Conservation (phyloP, 108 stramenopile species). For the Cyclotella cryptica region DNA sequence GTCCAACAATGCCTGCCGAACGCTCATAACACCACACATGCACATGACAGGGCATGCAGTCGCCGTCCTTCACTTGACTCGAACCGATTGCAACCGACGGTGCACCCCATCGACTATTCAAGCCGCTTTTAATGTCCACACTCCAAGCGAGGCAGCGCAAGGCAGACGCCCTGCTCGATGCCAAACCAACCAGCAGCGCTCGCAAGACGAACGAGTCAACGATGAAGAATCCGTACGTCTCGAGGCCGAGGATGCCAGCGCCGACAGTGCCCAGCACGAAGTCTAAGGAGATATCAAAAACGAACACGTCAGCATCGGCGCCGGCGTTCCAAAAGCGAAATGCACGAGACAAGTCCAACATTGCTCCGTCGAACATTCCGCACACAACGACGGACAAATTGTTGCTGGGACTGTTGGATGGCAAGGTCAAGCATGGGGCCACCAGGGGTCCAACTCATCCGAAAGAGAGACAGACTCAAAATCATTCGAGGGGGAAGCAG, state of each 20-base stretch:
- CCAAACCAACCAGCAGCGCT: background rate
- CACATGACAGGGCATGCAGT: no score
- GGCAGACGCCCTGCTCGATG: slow-evolving; percentile 12
- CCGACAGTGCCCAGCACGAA: background rate
- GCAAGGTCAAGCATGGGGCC: background rate
- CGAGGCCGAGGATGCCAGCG: background rate
- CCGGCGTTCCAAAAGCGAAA: background rate
- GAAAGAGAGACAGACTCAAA: background rate
- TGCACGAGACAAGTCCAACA: slow-evolving; percentile 1
- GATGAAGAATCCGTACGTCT: no score
- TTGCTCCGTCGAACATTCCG: background rate
- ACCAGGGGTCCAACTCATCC: background rate
- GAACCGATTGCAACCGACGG: no score
- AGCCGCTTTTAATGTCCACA: slow-evolving; percentile 5
- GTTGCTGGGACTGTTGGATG: slow-evolving; percentile 4
- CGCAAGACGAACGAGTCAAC: no score
- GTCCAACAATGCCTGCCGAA: no score
- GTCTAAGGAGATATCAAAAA: background rate
- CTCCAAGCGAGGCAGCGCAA: background rate
- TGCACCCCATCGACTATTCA: background rate
- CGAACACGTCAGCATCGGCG: background rate
- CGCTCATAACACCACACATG: no score
- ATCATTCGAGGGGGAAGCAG: background rate
- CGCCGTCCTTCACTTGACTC: no score
- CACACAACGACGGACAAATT: slow-evolving; percentile 3